phyloP scores from a whole-genome alignment of 768 basidiomycete species.

The Termitomyces sp. region DNA sequence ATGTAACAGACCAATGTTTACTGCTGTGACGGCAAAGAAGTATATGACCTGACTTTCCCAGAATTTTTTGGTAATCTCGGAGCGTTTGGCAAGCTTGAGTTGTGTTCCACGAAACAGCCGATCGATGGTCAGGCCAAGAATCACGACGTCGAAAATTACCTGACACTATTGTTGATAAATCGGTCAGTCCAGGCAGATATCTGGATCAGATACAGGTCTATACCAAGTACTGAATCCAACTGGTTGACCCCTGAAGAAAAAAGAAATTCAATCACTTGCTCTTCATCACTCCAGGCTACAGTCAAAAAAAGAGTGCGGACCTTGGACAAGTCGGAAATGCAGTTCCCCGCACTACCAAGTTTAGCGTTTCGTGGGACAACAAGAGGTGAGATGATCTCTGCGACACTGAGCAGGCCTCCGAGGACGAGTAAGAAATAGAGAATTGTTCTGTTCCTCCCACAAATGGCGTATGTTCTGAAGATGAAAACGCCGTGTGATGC shows the following conservation, averaged over 20 bases:
- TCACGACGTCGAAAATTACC: slow-evolving; percentile 15
- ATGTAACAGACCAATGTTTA: slow-evolving; percentile 13
- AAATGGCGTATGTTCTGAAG: slow-evolving; percentile 18
- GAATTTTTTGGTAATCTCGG: slow-evolving; percentile 15
- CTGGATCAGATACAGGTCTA: not conserved
- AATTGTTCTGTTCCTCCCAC: slow-evolving; percentile 6
- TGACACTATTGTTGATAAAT: slow-evolving; percentile 9
- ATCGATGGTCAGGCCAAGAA: slow-evolving; percentile 15
- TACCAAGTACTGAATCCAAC: slow-evolving; percentile 18
- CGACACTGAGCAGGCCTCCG: slow-evolving; percentile 13
- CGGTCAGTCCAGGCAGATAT: not conserved
- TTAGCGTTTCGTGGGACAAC: slow-evolving; percentile 15
- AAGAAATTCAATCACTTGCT: not conserved
- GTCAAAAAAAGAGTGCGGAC: not conserved
- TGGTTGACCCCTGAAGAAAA: slow-evolving; percentile 12
- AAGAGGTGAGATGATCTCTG: slow-evolving; percentile 15
- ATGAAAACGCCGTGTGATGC: slow-evolving; percentile 17
- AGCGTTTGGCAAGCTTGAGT: slow-evolving; percentile 11
- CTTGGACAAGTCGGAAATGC: slow-evolving; percentile 15
- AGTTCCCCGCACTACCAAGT: slow-evolving; percentile 13
- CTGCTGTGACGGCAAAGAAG: slow-evolving; percentile 14
- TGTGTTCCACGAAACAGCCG: slow-evolving; percentile 14
- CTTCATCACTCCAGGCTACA: not conserved
- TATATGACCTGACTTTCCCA: slow-evolving; percentile 19
- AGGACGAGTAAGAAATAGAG: slow-evolving; percentile 14